These are phyloP conservation scores for Alnus rubra DNA, from an alignment of 306 rosid genomes.

Conservation along the genomic window DNA sequence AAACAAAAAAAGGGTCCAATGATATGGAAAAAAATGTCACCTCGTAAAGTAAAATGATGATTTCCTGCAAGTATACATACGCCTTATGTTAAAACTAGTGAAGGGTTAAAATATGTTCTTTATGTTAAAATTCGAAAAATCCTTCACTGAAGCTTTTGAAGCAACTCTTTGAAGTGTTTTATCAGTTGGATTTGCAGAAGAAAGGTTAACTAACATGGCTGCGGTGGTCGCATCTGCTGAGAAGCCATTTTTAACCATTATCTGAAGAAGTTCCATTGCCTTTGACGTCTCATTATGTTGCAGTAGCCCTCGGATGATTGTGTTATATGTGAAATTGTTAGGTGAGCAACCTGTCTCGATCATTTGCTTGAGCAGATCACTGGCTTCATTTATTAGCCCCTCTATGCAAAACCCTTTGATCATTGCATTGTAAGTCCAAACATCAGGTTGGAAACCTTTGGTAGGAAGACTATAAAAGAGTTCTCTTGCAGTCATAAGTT, in stretches of 20 bases:
- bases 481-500: slow-evolving; percentile 34
- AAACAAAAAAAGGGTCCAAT: no score
- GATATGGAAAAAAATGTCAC: no score
- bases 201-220: no score
- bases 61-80: no score
- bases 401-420: slow-evolving; percentile 41
- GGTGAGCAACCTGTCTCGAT: slow-evolving; percentile 33
- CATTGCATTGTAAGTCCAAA: slow-evolving; percentile 39
- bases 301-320: neutral
- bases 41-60: no score
- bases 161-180: no score
- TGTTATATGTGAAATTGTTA: slow-evolving; percentile 34
- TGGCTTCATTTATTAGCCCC: slow-evolving; percentile 35
- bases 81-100: no score
- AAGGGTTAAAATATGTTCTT: no score
- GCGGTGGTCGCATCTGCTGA: neutral
- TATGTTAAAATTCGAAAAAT: no score
- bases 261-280: slow-evolving; percentile 31
- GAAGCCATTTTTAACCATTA: slow-evolving; percentile 35
- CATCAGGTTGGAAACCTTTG: slow-evolving; percentile 33
- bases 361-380: slow-evolving; percentile 31
- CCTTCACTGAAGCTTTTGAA: no score
- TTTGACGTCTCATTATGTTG: slow-evolving; percentile 29
- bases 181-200: no score
- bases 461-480: slow-evolving; percentile 37